Evolutionary conservation across 2,329 filamentous ascomycete species (phyloP).

Genomic region (Sporothrix curviconia): DNA sequence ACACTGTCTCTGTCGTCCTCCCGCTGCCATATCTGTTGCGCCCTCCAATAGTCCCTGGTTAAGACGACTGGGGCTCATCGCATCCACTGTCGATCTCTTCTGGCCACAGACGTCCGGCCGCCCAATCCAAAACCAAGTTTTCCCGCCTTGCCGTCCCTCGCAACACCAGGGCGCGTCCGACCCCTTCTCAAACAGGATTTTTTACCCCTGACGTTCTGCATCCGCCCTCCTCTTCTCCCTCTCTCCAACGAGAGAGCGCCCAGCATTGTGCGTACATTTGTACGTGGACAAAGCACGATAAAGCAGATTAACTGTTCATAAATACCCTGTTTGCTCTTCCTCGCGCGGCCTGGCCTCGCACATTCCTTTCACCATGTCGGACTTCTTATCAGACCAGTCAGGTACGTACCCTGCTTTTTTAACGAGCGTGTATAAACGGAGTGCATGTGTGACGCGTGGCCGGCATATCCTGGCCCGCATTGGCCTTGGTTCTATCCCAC

Average conservation of each 20-base stretch:
- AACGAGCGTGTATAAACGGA: not conserved
- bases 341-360: not conserved
- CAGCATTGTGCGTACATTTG: not conserved
- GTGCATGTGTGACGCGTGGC: conserved; percentile 13
- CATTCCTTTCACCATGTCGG: conserved; percentile 14
- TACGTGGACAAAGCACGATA: not conserved
- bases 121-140: conserved; percentile 13
- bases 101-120: not conserved
- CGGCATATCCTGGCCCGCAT: conserved; percentile 3
- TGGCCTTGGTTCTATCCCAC: not conserved
- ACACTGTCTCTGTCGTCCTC: too few species aligned
- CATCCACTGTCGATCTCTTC: conserved; percentile 13
- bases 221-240: not conserved
- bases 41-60: conserved; percentile 8
- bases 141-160: conserved; percentile 7
- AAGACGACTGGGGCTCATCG: conserved; percentile 8
- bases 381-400: conserved; percentile 17
- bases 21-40: not conserved
- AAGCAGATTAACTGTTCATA: not conserved
- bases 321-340: not conserved
- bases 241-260: not conserved
- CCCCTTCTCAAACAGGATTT: not conserved
- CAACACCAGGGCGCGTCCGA: not conserved
- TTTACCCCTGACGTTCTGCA: too few species aligned
- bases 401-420: conserved; percentile 13